Percentiles rank a stretch among this genome's conserved stretches.
Conservation (phyloP, 768 basidiomycete genomes). For the Macrolepiota fuliginosa region DNA sequence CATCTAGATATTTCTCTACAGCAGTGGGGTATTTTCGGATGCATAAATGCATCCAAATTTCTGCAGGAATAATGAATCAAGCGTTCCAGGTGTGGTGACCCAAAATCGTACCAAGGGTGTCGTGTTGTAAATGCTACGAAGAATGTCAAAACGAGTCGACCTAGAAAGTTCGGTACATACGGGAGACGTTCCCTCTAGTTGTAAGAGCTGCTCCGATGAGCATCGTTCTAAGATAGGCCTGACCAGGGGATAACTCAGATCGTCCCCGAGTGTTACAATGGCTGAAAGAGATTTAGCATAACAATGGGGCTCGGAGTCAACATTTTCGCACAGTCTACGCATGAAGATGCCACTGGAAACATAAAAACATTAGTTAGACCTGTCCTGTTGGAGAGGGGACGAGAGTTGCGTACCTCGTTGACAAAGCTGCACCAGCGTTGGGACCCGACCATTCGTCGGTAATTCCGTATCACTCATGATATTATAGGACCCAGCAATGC, state of each 20-base stretch:
- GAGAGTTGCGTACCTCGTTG: constrained; percentile 57
- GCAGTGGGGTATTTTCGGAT: constrained; percentile 56
- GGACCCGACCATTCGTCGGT: constrained; percentile 40
- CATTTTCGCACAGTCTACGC: background rate
- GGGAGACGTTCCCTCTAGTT: constrained; percentile 68
- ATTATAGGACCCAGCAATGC: background rate
- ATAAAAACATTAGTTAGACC: background rate
- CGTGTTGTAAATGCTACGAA: constrained; percentile 47
- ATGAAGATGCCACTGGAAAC: constrained; percentile 10
- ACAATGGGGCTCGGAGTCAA: background rate
- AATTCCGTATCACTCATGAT: constrained; percentile 20
- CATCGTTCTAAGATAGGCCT: constrained; percentile 76
- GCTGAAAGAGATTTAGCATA: constrained; percentile 34
- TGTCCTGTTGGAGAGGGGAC: constrained; percentile 10
- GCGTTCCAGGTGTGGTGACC: constrained; percentile 5
- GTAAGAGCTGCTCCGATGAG: constrained; percentile 63
- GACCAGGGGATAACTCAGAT: constrained; percentile 60
- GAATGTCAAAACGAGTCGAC: background rate
- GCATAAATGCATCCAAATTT: constrained; percentile 67
- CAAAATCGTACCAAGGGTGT: constrained; percentile 49
- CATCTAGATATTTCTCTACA: constrained; percentile 42
- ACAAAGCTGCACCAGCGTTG: constrained; percentile 65
- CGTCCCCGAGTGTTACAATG: constrained; percentile 62
- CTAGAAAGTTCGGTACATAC: constrained; percentile 38
- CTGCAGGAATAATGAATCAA: constrained; percentile 30